These are phyloP conservation scores for Eucalyptus erythrocorys DNA, from an alignment of 345 rosid species.

Conservation along the genomic window DNA sequence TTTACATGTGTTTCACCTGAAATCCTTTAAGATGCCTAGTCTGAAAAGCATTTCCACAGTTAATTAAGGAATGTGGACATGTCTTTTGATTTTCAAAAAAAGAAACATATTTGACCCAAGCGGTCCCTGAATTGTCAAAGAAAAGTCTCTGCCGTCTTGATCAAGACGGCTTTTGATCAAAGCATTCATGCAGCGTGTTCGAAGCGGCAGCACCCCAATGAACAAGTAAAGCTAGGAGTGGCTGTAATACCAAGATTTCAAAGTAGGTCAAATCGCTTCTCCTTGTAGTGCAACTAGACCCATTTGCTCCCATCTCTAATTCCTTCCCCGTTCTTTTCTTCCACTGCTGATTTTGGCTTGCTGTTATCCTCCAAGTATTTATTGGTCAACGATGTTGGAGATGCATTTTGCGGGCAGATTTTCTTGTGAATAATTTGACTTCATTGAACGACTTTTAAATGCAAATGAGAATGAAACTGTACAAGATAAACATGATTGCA, in stretches of 20 bases:
- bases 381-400: not conserved
- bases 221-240: not conserved
- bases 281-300: not conserved
- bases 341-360: not conserved
- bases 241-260: not conserved
- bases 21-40: not conserved
- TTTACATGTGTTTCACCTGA: not conserved
- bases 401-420: not conserved
- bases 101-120: not conserved
- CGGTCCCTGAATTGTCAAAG: not conserved
- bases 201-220: not conserved
- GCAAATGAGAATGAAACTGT: not conserved
- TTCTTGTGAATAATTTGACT: not conserved
- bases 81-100: not conserved
- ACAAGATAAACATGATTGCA: not conserved
- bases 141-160: not conserved
- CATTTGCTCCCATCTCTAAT: not conserved
- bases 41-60: not conserved
- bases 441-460: not conserved
- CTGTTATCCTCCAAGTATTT: not conserved
- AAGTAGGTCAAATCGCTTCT: not conserved
- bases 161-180: not conserved
- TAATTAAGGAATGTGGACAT: not conserved
- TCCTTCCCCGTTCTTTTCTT: not conserved
- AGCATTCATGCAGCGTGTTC: too few relatives aligned